Conservation (phyloP, 1,284 basidiomycete species). For the Sanghuangporus baumii region DNA sequence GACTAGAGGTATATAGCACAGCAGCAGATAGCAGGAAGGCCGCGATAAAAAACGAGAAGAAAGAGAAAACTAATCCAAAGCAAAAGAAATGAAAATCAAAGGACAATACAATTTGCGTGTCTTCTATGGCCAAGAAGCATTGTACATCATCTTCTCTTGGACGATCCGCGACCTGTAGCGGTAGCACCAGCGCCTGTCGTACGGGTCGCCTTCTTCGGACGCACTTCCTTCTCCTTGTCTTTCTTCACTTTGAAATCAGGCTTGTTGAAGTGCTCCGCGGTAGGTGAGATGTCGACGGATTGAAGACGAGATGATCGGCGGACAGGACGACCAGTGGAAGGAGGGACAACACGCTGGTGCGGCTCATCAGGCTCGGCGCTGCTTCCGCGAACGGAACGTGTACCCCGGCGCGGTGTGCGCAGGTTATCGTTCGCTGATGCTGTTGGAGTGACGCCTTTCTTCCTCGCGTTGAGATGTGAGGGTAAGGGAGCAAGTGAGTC, state of each 20-base stretch:
- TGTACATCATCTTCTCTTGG: slow-evolving; percentile 6
- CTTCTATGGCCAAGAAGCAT: background rate
- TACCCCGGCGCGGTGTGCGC: background rate
- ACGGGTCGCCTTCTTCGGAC: slow-evolving; percentile 12
- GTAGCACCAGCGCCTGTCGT: slow-evolving; percentile 16
- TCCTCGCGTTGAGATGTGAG: background rate
- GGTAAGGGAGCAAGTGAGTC: slow-evolving; percentile 18
- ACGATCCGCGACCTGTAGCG: slow-evolving; percentile 16
- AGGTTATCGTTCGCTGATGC: background rate
- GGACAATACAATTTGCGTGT: background rate
- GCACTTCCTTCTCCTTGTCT: slow-evolving; percentile 6
- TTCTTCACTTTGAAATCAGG: background rate
- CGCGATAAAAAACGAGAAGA: background rate
- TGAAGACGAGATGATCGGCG: slow-evolving; percentile 21
- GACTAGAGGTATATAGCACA: background rate
- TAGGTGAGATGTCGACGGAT: background rate
- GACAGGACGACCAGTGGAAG: slow-evolving; percentile 11
- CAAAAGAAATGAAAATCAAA: background rate
- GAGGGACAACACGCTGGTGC: background rate
- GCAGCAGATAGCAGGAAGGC: background rate
- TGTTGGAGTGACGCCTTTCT: slow-evolving; percentile 2
- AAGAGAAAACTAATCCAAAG: background rate
- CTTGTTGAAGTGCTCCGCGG: background rate
- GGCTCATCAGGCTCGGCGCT: slow-evolving; percentile 16
- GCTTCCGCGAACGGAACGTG: slow-evolving; percentile 2